Conservation (phyloP, 2,329 filamentous ascomycete genomes). For the Penicillium sp. region DNA sequence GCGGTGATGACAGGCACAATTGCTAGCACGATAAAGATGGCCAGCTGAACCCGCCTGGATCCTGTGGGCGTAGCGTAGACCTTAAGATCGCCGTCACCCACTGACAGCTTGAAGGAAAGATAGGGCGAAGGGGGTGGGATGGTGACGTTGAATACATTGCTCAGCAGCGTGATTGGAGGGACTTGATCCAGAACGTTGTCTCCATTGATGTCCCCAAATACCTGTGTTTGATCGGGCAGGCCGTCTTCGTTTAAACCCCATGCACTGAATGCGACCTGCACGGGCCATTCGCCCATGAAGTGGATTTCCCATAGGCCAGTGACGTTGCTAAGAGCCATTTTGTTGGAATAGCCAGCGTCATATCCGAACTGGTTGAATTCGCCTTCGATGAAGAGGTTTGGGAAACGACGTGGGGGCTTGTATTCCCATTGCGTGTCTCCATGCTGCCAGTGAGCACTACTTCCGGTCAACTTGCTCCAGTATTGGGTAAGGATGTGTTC, state of each 20-base stretch:
- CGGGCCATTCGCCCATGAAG: constrained; percentile 57
- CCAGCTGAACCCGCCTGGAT: constrained; percentile 45
- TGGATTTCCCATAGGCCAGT: constrained; percentile 50
- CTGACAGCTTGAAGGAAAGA: constrained; percentile 47
- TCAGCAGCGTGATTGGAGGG: constrained; percentile 49
- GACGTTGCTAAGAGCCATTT: constrained; percentile 40
- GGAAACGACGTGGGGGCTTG: constrained; percentile 45
- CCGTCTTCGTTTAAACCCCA: constrained; percentile 60
- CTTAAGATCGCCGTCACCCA: constrained; percentile 47
- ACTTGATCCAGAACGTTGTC: constrained; percentile 55
- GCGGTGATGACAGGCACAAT: constrained; percentile 47
- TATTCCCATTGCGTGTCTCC: constrained; percentile 42
- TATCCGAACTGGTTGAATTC: constrained; percentile 57
- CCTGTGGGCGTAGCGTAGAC: constrained; percentile 43
- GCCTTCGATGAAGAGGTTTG: constrained; percentile 55
- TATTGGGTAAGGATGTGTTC: constrained; percentile 57
- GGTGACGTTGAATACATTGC: constrained; percentile 52
- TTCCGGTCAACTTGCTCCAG: constrained; percentile 51
- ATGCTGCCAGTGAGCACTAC: constrained; percentile 53
- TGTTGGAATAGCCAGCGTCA: constrained; percentile 51
- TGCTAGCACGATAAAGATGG: constrained; percentile 47
- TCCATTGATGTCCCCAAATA: constrained; percentile 53
- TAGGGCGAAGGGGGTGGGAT: constrained; percentile 45
- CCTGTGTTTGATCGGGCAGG: constrained; percentile 50
- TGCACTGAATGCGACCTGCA: constrained; percentile 54